Conservation (phyloP, 805 yeast species). For the Candida berthetii region DNA sequence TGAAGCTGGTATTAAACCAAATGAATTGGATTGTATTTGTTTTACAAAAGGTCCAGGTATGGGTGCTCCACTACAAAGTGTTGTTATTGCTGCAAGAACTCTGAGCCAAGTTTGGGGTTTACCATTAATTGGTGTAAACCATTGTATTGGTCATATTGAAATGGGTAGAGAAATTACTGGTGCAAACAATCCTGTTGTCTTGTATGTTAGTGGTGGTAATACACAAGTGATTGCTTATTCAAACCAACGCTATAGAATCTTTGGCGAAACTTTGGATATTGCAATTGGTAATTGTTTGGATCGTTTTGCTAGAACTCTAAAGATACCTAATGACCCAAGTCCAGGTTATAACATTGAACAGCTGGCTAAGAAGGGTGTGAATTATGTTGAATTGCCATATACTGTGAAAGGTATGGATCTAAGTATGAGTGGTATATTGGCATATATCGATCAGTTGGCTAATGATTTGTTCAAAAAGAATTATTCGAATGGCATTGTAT, state of each 20-base stretch:
- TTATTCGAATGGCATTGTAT: slow-evolving; percentile 26
- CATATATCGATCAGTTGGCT: slow-evolving; percentile 76
- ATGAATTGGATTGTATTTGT: slow-evolving; percentile 72
- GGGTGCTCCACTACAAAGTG: slow-evolving; percentile 98
- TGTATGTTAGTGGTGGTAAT: slow-evolving; percentile 97
- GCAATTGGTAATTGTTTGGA: slow-evolving; percentile 98
- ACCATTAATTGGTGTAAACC: slow-evolving; percentile 93
- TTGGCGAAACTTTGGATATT: slow-evolving; percentile 97
- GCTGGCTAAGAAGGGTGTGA: slow-evolving; percentile 63
- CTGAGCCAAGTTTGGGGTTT: slow-evolving; percentile 70
- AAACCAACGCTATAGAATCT: slow-evolving; percentile 89
- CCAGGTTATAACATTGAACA: slow-evolving; percentile 98
- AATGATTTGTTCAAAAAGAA: slow-evolving; percentile 54
- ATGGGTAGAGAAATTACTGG: slow-evolving; percentile 99
- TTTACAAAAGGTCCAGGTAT: slow-evolving; percentile 99
- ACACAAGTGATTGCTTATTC: slow-evolving; percentile 98
- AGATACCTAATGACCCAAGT: slow-evolving; percentile 87
- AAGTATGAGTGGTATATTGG: slow-evolving; percentile 93
- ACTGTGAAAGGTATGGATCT: slow-evolving; percentile 99
- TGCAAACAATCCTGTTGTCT: slow-evolving; percentile 95
- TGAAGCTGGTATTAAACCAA: slow-evolving; percentile 46
- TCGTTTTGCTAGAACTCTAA: slow-evolving; percentile 87
- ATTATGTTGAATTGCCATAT: slow-evolving; percentile 76
- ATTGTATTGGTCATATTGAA: slow-evolving; percentile 97
- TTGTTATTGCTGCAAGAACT: slow-evolving; percentile 88